Evolutionary conservation across 2,329 filamentous ascomycete species (phyloP).

Genomic region (Stagonosporopsis vannaccii): DNA sequence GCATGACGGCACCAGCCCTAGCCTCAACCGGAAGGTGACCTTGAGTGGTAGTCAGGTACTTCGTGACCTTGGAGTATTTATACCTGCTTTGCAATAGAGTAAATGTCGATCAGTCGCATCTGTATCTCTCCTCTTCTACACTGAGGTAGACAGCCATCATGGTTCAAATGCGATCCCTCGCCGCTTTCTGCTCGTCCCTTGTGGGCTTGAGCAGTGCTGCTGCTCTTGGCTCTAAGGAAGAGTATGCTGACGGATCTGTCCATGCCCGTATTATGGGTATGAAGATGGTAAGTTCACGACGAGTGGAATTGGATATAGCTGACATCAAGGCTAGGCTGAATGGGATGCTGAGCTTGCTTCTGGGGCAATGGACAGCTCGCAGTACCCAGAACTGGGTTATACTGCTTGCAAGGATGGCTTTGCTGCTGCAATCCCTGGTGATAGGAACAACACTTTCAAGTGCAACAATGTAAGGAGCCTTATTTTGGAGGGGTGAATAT

Average conservation of each 20-base stretch:
- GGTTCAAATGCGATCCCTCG: constrained; percentile 24
- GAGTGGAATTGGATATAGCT: neutral
- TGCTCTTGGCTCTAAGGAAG: constrained; percentile 34
- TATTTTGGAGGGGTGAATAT: too few species aligned
- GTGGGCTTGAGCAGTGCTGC: constrained; percentile 31
- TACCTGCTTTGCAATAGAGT: neutral
- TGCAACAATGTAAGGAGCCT: constrained; percentile 44
- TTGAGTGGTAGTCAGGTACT: constrained; percentile 8
- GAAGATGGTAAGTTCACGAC: constrained; percentile 33
- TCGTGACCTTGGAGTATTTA: constrained; percentile 8
- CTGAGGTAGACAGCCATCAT: constrained; percentile 15
- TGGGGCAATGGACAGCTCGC: constrained; percentile 36
- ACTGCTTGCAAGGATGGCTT: constrained; percentile 43
- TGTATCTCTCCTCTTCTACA: neutral
- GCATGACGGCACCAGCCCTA: constrained; percentile 12
- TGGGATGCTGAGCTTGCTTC: constrained; percentile 37
- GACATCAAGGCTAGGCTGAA: constrained; percentile 24
- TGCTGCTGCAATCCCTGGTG: constrained; percentile 44
- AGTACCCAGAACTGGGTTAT: constrained; percentile 40
- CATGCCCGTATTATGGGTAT: constrained; percentile 45
- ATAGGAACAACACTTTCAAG: constrained; percentile 45
- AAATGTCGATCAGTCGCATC: constrained; percentile 6
- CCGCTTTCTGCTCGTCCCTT: constrained; percentile 25
- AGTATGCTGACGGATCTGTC: constrained; percentile 46
- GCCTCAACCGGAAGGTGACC: constrained; percentile 14